Conservation (phyloP, 2,329 filamentous ascomycete species). For the Fusarium cyanostomum region DNA sequence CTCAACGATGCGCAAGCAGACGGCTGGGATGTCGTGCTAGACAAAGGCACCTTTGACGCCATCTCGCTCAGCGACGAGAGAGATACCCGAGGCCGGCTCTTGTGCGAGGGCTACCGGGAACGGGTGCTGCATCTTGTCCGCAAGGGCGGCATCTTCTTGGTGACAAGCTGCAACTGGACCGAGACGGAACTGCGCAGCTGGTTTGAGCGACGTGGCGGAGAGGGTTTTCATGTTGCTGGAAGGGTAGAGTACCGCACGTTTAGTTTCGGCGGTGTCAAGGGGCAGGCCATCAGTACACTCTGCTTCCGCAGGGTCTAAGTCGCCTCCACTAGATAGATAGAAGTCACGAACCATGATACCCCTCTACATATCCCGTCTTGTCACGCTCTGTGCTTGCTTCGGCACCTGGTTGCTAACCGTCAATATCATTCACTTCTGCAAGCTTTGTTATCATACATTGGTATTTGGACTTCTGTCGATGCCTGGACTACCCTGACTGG, state of each 20-base stretch:
- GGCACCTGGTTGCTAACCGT: slow-evolving; percentile 30
- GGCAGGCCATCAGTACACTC: slow-evolving; percentile 87
- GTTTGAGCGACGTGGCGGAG: slow-evolving; percentile 65
- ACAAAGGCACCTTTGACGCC: slow-evolving; percentile 98
- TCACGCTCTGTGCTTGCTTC: slow-evolving; percentile 10
- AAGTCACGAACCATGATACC: slow-evolving; percentile 27
- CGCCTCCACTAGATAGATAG: neutral
- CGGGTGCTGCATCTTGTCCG: slow-evolving; percentile 75
- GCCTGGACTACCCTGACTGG: slow-evolving; percentile 21
- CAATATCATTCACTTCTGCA: slow-evolving; percentile 38
- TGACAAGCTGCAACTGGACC: slow-evolving; percentile 99
- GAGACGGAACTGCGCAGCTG: slow-evolving; percentile 83
- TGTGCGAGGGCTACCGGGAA: slow-evolving; percentile 79
- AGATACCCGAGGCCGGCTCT: slow-evolving; percentile 63
- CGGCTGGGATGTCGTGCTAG: slow-evolving; percentile 91
- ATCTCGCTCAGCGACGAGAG: slow-evolving; percentile 76
- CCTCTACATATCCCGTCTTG: neutral
- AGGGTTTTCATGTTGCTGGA: slow-evolving; percentile 67
- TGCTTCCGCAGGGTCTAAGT: slow-evolving; percentile 71
- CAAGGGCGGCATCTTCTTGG: slow-evolving; percentile 76
- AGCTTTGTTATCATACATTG: slow-evolving; percentile 42
- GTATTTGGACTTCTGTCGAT: slow-evolving; percentile 32
- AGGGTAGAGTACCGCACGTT: slow-evolving; percentile 86
- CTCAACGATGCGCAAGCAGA: slow-evolving; percentile 43
- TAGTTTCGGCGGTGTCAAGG: slow-evolving; percentile 87